Conservation (phyloP, 257 asterid genomes). For the Fraxinus pennsylvanica region DNA sequence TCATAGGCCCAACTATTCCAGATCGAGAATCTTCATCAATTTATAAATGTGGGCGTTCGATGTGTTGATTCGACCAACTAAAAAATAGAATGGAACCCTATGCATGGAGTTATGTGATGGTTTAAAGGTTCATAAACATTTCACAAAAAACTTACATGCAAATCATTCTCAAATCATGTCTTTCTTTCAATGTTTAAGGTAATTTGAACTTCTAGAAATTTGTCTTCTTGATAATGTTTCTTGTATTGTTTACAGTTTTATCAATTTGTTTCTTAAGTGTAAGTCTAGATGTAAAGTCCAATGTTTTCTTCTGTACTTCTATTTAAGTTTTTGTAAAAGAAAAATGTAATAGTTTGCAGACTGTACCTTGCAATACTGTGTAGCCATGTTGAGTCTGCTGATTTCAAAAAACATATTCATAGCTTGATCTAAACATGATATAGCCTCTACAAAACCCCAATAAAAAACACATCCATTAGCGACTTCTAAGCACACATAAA, state of each 20-base stretch:
- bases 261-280: background rate
- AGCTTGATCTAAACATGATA: constrained; percentile 47
- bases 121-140: background rate
- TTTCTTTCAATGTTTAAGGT: background rate
- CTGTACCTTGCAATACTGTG: constrained; percentile 40
- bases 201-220: background rate
- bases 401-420: constrained; percentile 36
- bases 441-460: constrained; percentile 36
- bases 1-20: too few species aligned
- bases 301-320: background rate
- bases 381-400: constrained; percentile 41
- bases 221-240: background rate
- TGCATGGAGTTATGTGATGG: too few species aligned
- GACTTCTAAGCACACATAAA: constrained; percentile 8
- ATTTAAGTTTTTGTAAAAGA: too few species aligned
- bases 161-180: constrained; percentile 4
- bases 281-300: background rate
- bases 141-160: background rate
- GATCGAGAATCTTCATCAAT: too few species aligned
- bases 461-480: background rate
- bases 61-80: too few species aligned
- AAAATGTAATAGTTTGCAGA: background rate
- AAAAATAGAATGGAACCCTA: too few species aligned
- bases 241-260: background rate
- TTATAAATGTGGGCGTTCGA: too few species aligned